phyloP scores from a whole-genome alignment of 352 stramenopile genomes.

The Globisporangium radiosum region DNA sequence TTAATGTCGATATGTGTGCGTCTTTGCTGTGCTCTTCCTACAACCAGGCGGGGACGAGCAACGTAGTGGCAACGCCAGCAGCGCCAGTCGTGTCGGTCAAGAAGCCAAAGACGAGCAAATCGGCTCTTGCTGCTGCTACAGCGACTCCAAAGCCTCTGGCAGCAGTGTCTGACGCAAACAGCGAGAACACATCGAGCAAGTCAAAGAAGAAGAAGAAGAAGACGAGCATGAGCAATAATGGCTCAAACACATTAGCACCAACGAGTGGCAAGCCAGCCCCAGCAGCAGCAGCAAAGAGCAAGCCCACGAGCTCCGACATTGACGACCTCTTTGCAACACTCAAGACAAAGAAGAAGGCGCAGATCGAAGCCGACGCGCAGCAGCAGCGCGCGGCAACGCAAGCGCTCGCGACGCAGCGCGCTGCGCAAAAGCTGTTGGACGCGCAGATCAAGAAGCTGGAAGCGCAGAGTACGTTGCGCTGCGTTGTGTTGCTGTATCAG shows the following conservation, averaged over 20 bases:
- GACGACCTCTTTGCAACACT: conserved; percentile 75
- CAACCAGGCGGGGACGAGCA: no score
- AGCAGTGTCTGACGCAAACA: neutral
- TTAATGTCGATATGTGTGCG: no score
- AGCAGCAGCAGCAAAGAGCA: neutral
- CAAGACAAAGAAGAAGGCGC: conserved; percentile 73
- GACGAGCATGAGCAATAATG: conserved; percentile 22
- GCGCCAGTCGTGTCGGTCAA: neutral
- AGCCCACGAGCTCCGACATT: conserved; percentile 38
- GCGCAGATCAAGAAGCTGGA: conserved; percentile 81
- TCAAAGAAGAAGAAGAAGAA: conserved; percentile 58
- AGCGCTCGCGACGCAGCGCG: conserved; percentile 29
- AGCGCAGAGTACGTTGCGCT: conserved; percentile 59
- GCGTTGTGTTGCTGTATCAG: neutral
- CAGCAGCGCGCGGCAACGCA: conserved; percentile 44
- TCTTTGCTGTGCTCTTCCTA: no score
- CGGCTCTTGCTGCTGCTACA: neutral
- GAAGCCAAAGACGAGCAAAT: conserved; percentile 15
- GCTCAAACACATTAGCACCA: neutral
- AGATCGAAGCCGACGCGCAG: conserved; percentile 44
- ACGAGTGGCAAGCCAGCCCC: neutral
- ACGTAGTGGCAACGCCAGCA: neutral
- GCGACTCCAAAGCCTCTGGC: neutral
- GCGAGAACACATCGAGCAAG: conserved; percentile 9
- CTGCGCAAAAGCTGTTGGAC: conserved; percentile 59